These are phyloP conservation scores for Chara braunii DNA, from an alignment of 139 green algal genomes.

Conservation along the genomic window DNA sequence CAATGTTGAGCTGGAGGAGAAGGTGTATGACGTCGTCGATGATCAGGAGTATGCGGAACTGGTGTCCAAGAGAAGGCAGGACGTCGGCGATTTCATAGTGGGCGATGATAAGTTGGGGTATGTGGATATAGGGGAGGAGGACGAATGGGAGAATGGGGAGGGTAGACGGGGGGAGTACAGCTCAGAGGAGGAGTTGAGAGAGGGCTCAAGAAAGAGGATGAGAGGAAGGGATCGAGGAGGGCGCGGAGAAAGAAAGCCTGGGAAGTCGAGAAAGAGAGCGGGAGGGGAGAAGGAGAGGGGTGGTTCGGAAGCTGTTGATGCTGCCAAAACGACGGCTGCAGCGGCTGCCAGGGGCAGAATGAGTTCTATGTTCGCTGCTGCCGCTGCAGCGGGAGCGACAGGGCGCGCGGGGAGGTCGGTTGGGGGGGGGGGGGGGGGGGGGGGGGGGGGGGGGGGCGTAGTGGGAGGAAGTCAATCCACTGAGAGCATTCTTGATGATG, in stretches of 20 bases:
- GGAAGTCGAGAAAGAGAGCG: neutral
- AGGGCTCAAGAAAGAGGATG: conserved; percentile 15
- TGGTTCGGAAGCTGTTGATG: neutral
- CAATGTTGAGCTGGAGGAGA: conserved; percentile 68
- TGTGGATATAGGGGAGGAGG: conserved; percentile 79
- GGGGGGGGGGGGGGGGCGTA: neutral
- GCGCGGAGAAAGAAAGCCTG: neutral
- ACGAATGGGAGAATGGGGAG: conserved; percentile 61
- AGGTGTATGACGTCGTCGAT: conserved; percentile 81
- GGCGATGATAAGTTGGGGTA: conserved; percentile 57
- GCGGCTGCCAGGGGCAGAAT: neutral
- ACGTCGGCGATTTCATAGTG: conserved; percentile 47
- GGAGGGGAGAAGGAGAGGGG: neutral
- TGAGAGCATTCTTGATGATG: conserved; percentile 71
- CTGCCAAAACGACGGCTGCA: neutral
- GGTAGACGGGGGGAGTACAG: conserved; percentile 14
- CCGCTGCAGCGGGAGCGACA: neutral
- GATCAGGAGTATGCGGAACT: conserved; percentile 81
- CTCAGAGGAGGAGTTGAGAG: conserved; percentile 30
- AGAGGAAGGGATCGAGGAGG: conserved; percentile 5
- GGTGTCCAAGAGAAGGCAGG: conserved; percentile 68
- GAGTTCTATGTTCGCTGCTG: neutral
- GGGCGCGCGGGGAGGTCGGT: neutral
- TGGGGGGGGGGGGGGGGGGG: neutral
- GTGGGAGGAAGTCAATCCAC: conserved; percentile 24